phyloP scores from a whole-genome alignment of 495 filamentous ascomycete species.

The Pyronema omphalodes region DNA sequence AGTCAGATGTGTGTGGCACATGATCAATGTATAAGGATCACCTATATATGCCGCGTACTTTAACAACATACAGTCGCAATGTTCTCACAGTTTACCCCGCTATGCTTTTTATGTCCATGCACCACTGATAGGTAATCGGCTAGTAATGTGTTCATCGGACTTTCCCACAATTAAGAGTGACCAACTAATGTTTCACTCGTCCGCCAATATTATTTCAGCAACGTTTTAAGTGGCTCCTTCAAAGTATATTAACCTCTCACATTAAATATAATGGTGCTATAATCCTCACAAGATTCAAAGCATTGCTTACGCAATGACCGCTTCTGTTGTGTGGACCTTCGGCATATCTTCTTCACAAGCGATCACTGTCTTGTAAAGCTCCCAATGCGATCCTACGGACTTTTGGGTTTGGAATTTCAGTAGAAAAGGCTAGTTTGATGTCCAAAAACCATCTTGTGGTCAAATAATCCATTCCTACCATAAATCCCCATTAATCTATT shows the following conservation, averaged over 20 bases:
- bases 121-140: no score
- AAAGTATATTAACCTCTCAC: slow-evolving; percentile 9
- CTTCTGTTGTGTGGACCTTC: slow-evolving; percentile 20
- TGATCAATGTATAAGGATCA: no score
- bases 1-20: no score
- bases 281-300: slow-evolving; percentile 19
- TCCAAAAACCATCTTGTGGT: slow-evolving; percentile 21
- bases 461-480: slow-evolving; percentile 23
- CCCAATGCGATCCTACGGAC: slow-evolving; percentile 7
- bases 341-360: slow-evolving; percentile 17
- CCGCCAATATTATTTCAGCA: slow-evolving; percentile 14
- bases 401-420: slow-evolving; percentile 24
- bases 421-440: slow-evolving; percentile 23
- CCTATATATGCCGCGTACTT: no score
- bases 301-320: slow-evolving; percentile 20
- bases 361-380: slow-evolving; percentile 14
- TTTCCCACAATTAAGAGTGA: slow-evolving; percentile 7
- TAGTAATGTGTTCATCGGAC: no score
- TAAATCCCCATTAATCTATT: slow-evolving; percentile 15
- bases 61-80: no score
- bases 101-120: no score
- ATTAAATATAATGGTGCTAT: neutral
- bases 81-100: no score
- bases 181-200: slow-evolving; percentile 21
- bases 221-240: slow-evolving; percentile 18